Evolutionary conservation across 2,329 filamentous ascomycete genomes (phyloP), one percentile per base, ranked within the genome.

Genomic region (Alternaria ventricosa): DNA sequence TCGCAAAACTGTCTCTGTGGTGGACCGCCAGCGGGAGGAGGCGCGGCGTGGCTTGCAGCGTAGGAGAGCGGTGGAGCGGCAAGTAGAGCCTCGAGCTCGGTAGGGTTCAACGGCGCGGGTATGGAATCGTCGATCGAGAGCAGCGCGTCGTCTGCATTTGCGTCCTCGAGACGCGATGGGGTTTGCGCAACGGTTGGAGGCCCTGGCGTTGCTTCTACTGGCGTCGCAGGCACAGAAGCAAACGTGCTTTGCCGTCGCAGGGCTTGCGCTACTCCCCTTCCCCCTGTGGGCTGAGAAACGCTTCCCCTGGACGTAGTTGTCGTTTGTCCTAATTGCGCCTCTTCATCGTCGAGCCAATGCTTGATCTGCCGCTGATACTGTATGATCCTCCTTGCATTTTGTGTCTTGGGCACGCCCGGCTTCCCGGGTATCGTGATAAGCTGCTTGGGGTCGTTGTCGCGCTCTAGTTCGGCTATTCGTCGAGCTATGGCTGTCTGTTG

Each of bases 291-390:
- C 13, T 56, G 53, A 23, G 58, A 50, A 12, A 56, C 33, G 13
- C 33, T 61, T 45, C 50, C 61, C 55, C 63, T 56, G 11, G 66
- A 56, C 63, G 72, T 23, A 59, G 68, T 59, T 70, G 74, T 36
- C 70, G 72, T 43, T 8, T 71, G 72, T 8, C 92, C 92, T n/a
- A 75, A 65, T 88, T 83, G 12, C 2, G 92, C 92, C 70, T 92
- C 86, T 78, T 91, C 93, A 78, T 96, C 92, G 70, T 92, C 91
- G 50, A 95, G 85, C 78, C 95, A 90, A 81, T 96, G 94, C 66
- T 89, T 88, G 78, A 95, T 95, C 4, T 91, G 93, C 82, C 95
- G 93, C 75, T 93, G 91, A 25, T 90, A 93, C 69, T 90, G 88
- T 60, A 96, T 83, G 66, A 96, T 93, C 80, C 90, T 90, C 71